Percentiles rank a stretch among this genome's conserved stretches.
Conservation (phyloP, 129 eudicot species). For the Helianthus tuberosus region DNA sequence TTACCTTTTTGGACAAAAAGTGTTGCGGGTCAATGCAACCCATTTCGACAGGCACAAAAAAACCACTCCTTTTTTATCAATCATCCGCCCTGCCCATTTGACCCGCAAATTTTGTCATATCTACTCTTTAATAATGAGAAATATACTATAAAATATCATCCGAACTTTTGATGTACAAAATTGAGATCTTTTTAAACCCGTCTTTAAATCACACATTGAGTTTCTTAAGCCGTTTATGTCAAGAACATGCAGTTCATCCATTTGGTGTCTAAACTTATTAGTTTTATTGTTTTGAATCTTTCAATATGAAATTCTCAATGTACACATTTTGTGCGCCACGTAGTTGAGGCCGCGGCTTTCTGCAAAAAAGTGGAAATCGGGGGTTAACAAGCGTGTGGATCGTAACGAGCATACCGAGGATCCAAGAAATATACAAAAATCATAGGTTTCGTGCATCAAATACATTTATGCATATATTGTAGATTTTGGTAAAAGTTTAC, state of each 20-base stretch:
- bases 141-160: background rate
- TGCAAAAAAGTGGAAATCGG: conserved; percentile 61
- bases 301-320: background rate
- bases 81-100: background rate
- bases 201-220: background rate
- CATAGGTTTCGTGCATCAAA: conserved; percentile 22
- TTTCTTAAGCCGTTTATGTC: background rate
- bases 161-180: background rate
- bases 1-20: background rate
- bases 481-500: conserved; percentile 12
- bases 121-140: background rate
- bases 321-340: conserved; percentile 14
- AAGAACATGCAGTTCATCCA: background rate
- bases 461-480: conserved; percentile 38
- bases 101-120: background rate
- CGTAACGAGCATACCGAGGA: conserved; percentile 20
- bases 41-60: too few relatives aligned
- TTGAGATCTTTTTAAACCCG: background rate
- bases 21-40: too few relatives aligned
- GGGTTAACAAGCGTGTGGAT: conserved; percentile 22
- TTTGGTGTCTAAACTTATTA: background rate
- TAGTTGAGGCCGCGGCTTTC: conserved; percentile 75
- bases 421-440: conserved; percentile 29
- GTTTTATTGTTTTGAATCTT: background rate
- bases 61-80: too few relatives aligned